Evolutionary conservation across 2,329 filamentous ascomycete species (phyloP).

Genomic region (Hypoxylon sp.): DNA sequence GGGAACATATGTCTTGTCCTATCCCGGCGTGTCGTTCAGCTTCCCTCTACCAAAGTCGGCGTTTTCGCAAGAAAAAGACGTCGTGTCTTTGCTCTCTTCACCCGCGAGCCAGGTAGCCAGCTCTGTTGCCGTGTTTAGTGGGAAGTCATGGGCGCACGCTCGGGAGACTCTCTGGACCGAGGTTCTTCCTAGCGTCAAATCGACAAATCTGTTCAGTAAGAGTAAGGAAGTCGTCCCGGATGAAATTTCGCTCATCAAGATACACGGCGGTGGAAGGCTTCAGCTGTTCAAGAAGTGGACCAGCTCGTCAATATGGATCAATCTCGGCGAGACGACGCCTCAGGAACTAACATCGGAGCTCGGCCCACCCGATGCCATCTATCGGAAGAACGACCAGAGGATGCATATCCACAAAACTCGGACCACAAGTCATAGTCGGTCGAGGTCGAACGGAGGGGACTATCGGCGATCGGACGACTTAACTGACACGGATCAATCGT

Average conservation of each 20-base stretch:
- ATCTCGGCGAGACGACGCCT: constrained; percentile 84
- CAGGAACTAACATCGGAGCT: constrained; percentile 92
- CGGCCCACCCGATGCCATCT: constrained; percentile 92
- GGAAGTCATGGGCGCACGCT: constrained; percentile 88
- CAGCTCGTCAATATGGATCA: constrained; percentile 72
- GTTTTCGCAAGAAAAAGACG: constrained; percentile 80
- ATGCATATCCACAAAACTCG: constrained; percentile 83
- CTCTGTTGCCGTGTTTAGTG: constrained; percentile 90
- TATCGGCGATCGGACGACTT: constrained; percentile 62
- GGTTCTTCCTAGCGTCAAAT: constrained; percentile 75
- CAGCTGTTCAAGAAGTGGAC: constrained; percentile 79
- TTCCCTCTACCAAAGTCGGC: constrained; percentile 79
- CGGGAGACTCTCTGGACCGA: constrained; percentile 79
- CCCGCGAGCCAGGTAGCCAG: constrained; percentile 77
- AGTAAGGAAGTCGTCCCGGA: constrained; percentile 83
- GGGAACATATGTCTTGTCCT: constrained; percentile 89
- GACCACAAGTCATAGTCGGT: constrained; percentile 59
- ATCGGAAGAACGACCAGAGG: constrained; percentile 87
- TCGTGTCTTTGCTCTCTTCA: constrained; percentile 84
- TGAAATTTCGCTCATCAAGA: constrained; percentile 81
- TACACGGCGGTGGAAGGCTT: constrained; percentile 80
- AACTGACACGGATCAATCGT: constrained; percentile 79
- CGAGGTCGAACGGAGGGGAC: constrained; percentile 55
- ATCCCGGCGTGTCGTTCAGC: constrained; percentile 91
- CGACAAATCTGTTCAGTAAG: constrained; percentile 71